Evolutionary conservation across 495 filamentous ascomycete genomes (phyloP).

Genomic region (Podospora conica): DNA sequence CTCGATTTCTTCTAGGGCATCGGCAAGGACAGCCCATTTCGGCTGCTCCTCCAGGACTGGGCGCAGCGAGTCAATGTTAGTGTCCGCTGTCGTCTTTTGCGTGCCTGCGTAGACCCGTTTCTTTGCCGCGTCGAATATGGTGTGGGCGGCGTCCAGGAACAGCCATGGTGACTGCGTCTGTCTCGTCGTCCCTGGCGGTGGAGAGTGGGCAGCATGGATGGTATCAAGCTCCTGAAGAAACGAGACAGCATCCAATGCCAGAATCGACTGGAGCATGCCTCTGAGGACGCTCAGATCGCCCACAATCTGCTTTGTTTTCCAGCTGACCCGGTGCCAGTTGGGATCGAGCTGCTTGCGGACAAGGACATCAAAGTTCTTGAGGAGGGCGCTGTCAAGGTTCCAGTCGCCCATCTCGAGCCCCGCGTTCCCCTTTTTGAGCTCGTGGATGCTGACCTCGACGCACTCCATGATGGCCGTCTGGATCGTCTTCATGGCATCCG

Average conservation of each 20-base stretch:
- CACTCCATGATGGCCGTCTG: constrained; percentile 94
- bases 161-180: constrained; percentile 94
- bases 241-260: constrained; percentile 84
- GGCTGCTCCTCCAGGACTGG: constrained; percentile 93
- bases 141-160: constrained; percentile 91
- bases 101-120: constrained; percentile 70
- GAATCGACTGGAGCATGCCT: constrained; percentile 75
- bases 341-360: constrained; percentile 88
- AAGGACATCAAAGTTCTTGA: constrained; percentile 85
- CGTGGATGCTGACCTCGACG: constrained; percentile 87
- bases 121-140: constrained; percentile 87
- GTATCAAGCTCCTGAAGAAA: constrained; percentile 93
- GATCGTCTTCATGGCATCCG: constrained; percentile 84
- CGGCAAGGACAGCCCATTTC: constrained; percentile 83
- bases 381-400: constrained; percentile 91
- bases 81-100: constrained; percentile 34
- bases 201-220: constrained; percentile 82
- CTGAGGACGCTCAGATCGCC: constrained; percentile 80
- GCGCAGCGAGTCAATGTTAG: constrained; percentile 57
- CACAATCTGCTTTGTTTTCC: constrained; percentile 89
- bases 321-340: constrained; percentile 95
- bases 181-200: constrained; percentile 77
- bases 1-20: constrained; percentile 89
- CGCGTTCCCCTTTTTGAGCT: constrained; percentile 81
- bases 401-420: constrained; percentile 95